Conservation (phyloP, 805 yeast genomes). For the Zygoascus ofunaensis region DNA sequence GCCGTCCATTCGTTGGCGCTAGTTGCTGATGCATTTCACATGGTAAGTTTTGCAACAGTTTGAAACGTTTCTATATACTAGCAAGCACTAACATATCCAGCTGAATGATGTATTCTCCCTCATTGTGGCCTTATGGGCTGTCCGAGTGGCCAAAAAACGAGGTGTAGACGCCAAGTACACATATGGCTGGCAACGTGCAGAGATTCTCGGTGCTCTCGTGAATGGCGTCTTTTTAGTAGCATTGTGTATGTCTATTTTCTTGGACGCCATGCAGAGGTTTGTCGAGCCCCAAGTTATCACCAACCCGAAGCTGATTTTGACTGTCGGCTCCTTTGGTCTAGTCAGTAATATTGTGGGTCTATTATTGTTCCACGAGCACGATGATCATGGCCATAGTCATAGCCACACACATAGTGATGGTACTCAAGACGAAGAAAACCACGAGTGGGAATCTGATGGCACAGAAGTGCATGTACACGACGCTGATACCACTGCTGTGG, state of each 20-base stretch:
- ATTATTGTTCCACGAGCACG: constrained; percentile 81
- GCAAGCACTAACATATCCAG: constrained; percentile 7
- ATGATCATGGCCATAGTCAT: constrained; percentile 43
- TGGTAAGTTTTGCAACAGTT: constrained; percentile 35
- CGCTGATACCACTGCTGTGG: constrained; percentile 6
- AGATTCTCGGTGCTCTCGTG: constrained; percentile 86
- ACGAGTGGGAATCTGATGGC: constrained; percentile 16
- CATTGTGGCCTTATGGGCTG: constrained; percentile 93
- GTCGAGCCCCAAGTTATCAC: constrained; percentile 68
- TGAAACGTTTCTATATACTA: neutral
- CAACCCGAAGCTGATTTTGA: constrained; percentile 72
- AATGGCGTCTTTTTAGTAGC: constrained; percentile 92
- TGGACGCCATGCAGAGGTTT: constrained; percentile 88
- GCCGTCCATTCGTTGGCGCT: constrained; percentile 89
- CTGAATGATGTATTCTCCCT: constrained; percentile 86
- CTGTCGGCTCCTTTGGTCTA: constrained; percentile 79
- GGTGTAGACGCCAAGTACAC: constrained; percentile 85
- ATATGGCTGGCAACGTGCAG: constrained; percentile 98
- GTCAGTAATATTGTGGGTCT: constrained; percentile 76
- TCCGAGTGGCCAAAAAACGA: constrained; percentile 70
- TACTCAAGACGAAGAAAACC: constrained; percentile 20
- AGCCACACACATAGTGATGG: constrained; percentile 18
- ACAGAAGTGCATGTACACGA: constrained; percentile 7
- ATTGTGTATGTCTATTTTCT: constrained; percentile 79
- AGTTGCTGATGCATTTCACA: constrained; percentile 94